Base-by-base conservation (phyloP, 1,139 yeast genomes). In the Yamadazyma aaseri region DNA sequence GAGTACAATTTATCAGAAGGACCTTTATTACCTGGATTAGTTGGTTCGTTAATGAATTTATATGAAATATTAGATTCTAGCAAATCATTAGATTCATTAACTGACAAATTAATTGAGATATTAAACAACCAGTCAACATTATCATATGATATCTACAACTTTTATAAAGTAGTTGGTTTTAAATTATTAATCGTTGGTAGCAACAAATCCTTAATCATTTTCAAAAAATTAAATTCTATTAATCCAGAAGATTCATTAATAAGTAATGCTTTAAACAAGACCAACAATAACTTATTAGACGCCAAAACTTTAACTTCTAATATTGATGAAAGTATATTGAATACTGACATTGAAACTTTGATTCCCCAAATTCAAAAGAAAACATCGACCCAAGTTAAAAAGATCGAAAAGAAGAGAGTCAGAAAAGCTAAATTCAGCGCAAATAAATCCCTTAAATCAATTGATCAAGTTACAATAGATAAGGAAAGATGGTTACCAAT, bases 401-500 rank as follows among this genome's bases (percentile, higher is more conserved):
- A 53, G 44, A 49, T 58, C 14, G 42, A 44, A 20, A 60, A 59
- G 44, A 61, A 46, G 37, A 46, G 53, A 46, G 34, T 45, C 13
- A 52, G 49, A 22, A 50, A 49, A 32, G 58, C 73, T 6, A 62
- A 56, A 40, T 69, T 70, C 42, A 65, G 73, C 26, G 44, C 63
- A 18, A 49, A 51, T 47, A 74, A 68, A 47, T 53, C 58, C 2
- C 28, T 63, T 29, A 59, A 61, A 38, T 60, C 65, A 5, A 56
- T 50, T 18, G 54, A 52, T 6, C 61, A 64, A 29, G 50, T 63
- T 22, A 45, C 35, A 12, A 50, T 68, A 33, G 75, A 71, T 42
- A 51, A 52, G 21, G 97, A 90, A 57, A 79, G 97, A 63, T 90
- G 97, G 97, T 62, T 89, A 35, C 95, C 97, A 20, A 53, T 85